Conservation (phyloP, 1,139 yeast species). For the Candida labiduridarum region DNA sequence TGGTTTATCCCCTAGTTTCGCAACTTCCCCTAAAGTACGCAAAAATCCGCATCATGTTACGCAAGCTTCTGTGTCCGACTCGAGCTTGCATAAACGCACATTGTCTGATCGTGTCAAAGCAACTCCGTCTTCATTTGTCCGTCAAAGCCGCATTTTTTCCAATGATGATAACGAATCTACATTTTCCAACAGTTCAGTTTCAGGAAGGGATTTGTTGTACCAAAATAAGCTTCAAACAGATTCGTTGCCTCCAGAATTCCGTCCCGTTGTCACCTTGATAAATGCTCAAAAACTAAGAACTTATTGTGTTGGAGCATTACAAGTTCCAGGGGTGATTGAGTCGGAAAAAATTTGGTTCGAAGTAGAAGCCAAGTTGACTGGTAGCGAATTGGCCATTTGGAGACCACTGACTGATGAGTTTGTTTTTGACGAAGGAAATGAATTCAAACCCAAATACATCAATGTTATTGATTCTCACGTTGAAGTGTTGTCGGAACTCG, state of each 20-base stretch:
- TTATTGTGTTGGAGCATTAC: constrained; percentile 37
- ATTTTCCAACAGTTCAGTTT: constrained; percentile 17
- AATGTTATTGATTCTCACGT: constrained; percentile 51
- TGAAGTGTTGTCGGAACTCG: constrained; percentile 23
- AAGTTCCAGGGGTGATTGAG: constrained; percentile 18
- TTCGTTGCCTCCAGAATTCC: constrained; percentile 39
- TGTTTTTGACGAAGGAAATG: constrained; percentile 25
- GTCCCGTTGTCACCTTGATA: constrained; percentile 45
- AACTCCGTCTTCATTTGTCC: constrained; percentile 43
- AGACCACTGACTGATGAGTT: constrained; percentile 31
- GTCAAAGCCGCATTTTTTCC: constrained; percentile 40
- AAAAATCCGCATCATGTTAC: constrained; percentile 4
- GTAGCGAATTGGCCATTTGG: constrained; percentile 56
- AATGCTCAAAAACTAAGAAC: constrained; percentile 45
- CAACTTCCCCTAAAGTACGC: constrained; percentile 11
- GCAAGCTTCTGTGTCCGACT: constrained; percentile 8
- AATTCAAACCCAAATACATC: constrained; percentile 47
- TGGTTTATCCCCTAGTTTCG: constrained; percentile 3
- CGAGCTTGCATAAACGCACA: constrained; percentile 18
- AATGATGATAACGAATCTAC: constrained; percentile 20
- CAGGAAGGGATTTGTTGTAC: constrained; percentile 20
- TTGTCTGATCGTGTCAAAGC: constrained; percentile 33
- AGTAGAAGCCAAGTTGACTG: constrained; percentile 51
- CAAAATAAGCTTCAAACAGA: constrained; percentile 29
- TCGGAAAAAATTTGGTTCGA: constrained; percentile 32